A percentile compares a stretch with the other conserved stretches of the same genome.
These are phyloP conservation scores for Hylodesmum podocarpum DNA, from an alignment of 306 rosid species.

Conservation along the genomic window DNA sequence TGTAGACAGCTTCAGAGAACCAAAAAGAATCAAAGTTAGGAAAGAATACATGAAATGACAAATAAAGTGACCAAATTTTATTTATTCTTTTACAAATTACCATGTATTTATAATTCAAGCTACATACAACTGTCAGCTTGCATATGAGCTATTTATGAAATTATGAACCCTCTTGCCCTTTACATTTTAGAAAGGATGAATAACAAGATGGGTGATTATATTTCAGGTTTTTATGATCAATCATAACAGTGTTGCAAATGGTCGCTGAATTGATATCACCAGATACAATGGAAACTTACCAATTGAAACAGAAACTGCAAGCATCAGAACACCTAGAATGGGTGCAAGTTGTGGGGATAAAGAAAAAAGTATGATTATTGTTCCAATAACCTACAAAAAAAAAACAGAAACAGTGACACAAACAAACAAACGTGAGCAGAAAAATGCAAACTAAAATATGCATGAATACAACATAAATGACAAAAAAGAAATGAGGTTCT, in stretches of 20 bases:
- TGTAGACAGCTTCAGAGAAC: conserved; percentile 70
- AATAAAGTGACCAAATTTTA: not conserved
- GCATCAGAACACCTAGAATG: conserved; percentile 71
- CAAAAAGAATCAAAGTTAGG: conserved; percentile 38
- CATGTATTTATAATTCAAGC: conserved; percentile 17
- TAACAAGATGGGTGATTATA: not conserved
- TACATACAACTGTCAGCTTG: conserved; percentile 10
- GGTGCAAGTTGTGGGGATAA: conserved; percentile 96
- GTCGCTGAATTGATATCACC: not conserved
- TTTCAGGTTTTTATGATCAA: not conserved
- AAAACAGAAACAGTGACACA: conserved; percentile 17
- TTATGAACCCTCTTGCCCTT: not conserved
- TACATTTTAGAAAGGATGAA: not conserved
- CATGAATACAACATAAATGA: not conserved
- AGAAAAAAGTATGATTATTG: conserved; percentile 72
- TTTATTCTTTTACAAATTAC: not conserved
- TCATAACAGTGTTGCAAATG: not conserved
- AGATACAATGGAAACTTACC: conserved; percentile 49
- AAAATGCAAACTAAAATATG: conserved; percentile 28
- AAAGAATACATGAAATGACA: conserved; percentile 28
- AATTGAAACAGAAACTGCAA: conserved; percentile 72
- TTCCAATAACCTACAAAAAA: conserved; percentile 74
- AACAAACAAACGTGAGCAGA: conserved; percentile 14
- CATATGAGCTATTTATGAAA: conserved; percentile 14
- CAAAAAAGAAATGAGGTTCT: not conserved